These are phyloP conservation scores for Dioscorea cayenensis DNA, from an alignment of 116 monocot genomes.

Conservation along the genomic window DNA sequence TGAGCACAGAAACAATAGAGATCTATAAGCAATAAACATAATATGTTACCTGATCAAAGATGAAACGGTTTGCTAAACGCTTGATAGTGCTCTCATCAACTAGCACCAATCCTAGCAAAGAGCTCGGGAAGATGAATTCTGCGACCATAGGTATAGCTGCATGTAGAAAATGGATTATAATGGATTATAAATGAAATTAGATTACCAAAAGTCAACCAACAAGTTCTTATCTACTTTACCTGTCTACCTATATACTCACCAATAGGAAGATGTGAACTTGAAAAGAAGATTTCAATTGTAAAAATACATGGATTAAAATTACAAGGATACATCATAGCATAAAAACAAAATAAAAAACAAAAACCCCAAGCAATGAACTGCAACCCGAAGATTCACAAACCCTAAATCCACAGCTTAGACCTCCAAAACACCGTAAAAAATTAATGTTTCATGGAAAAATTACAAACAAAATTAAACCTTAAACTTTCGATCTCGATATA, in stretches of 20 bases:
- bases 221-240: conserved; percentile 32
- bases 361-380: no score
- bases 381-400: no score
- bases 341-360: no score
- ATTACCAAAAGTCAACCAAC: not conserved
- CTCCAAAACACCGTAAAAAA: no score
- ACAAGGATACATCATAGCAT: no score
- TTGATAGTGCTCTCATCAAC: conserved; percentile 87
- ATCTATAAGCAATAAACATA: no score
- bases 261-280: conserved; percentile 74
- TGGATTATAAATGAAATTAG: not conserved
- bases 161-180: conserved; percentile 5
- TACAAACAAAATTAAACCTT: no score
- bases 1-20: no score
- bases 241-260: conserved; percentile 97
- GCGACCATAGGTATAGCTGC: conserved; percentile 84
- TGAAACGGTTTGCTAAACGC: conserved; percentile 92
- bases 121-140: conserved; percentile 81
- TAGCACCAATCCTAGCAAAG: conserved; percentile 86
- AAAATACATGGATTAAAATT: not conserved
- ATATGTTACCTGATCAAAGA: conserved; percentile 85
- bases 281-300: conserved; percentile 89
- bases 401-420: no score
- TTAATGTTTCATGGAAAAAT: no score
- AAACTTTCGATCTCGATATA: no score